Evolutionary conservation across 176 grass and related monocot genomes (phyloP).

Genomic region (Hordeum marinum): DNA sequence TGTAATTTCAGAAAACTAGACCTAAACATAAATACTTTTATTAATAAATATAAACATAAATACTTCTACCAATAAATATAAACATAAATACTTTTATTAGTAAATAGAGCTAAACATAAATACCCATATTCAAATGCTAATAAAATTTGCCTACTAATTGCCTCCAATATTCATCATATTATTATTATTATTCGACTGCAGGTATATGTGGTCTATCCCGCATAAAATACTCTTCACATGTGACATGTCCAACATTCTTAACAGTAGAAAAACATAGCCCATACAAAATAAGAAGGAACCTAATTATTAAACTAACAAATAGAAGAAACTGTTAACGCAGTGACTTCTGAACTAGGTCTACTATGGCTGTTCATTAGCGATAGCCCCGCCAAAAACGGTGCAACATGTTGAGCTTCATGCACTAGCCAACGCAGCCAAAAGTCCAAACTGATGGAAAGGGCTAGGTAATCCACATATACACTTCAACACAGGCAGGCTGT

Average conservation of each 20-base stretch:
- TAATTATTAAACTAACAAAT: not conserved
- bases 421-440: too few species aligned
- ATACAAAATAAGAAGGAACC: not conserved
- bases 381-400: not conserved
- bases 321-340: not conserved
- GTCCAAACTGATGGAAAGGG: too few species aligned
- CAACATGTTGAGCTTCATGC: not conserved
- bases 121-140: not conserved
- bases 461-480: too few species aligned
- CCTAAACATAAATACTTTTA: not conserved
- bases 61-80: not conserved
- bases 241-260: not conserved
- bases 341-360: not conserved
- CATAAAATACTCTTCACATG: not conserved
- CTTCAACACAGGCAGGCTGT: not conserved
- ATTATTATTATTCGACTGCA: not conserved
- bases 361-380: not conserved
- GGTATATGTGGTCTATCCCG: not conserved
- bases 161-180: not conserved
- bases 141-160: not conserved
- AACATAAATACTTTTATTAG: not conserved
- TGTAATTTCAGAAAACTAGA: slow-evolving; percentile 11
- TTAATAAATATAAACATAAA: slow-evolving; percentile 6
- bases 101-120: not conserved
- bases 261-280: not conserved